These are phyloP conservation scores for Syzygium oleosum DNA, from an alignment of 345 rosid genomes.

Conservation along the genomic window DNA sequence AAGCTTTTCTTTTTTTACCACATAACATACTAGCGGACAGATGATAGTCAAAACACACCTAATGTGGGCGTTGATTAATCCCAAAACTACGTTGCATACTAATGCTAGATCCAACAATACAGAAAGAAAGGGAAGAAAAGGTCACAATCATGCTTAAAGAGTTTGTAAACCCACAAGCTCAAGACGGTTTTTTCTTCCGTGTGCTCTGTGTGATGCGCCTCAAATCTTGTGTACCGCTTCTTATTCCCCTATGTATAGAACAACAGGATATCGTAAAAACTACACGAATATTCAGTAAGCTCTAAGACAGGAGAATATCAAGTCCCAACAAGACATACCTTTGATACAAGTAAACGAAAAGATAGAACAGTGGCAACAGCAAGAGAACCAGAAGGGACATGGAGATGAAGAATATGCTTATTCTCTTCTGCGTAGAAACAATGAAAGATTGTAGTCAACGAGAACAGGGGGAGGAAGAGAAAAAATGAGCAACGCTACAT, in stretches of 20 bases:
- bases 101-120: neutral
- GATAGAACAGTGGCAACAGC: conserved; percentile 54
- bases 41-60: neutral
- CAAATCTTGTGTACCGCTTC: conserved; percentile 44
- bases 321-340: conserved; percentile 25
- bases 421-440: conserved; percentile 37
- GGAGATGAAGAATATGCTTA: conserved; percentile 28
- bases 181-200: conserved; percentile 43
- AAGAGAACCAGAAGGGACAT: conserved; percentile 39
- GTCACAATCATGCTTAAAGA: neutral
- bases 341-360: conserved; percentile 48
- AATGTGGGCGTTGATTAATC: neutral
- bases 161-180: neutral
- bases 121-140: neutral
- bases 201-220: conserved; percentile 30
- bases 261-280: neutral
- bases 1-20: neutral
- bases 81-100: neutral
- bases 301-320: neutral
- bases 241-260: conserved; percentile 45
- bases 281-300: neutral
- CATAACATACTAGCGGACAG: neutral
- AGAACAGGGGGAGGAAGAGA: neutral
- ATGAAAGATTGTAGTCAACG: neutral
- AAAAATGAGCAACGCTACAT: neutral